Evolutionary conservation across 2,329 filamentous ascomycete species (phyloP), one percentile per base, ranked within the genome.

Genomic region (Neopestalotiopsis sp.): DNA sequence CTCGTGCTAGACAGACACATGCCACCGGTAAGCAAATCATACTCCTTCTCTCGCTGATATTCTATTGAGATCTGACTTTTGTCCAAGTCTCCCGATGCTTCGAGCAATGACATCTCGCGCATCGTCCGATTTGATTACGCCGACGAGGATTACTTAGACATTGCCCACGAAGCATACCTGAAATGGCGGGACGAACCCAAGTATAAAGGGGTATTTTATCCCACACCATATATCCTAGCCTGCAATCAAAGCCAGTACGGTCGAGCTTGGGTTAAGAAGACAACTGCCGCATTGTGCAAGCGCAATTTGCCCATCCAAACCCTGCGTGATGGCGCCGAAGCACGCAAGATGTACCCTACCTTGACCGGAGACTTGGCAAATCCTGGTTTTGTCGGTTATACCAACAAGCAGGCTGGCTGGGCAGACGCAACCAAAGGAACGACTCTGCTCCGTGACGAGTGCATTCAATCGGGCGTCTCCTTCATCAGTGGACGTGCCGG

Each of bases 61-160:
- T 52, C 1, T 4, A 52, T 52, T 17, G 6, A 10, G 4, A 9
- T 24, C 7, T 38, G 28, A 61, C 14, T 20, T 34, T 14, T 24
- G 24, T 24, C 24, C 24, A n/a, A 61, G 59, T 78, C 79, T 1
- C 73, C 74, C 63, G 80, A 82, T 68, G 80, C 80, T 1, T 79
- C 78, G 4, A 81, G 80, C 59, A 77, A 79, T 49, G 81, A 82
- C 63, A 80, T 81, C 32, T 81, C 80, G 1, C 75, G 80, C 1
- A 74, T 81, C 1, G 80, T 82, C 24, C 75, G 80, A 4, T 78
- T 78, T 63, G 78, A 80, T 67, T 79, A 79, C 49, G 73, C 73
- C 0, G 77, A 80, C 42, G 68, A 71, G 10, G 66, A 73, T 3
- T 79, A 79, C 58, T 65, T 75, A 2, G 65, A 64, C 0, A 71